These are phyloP conservation scores for Podila epigama DNA, from an alignment of 192 early-diverging fungal genomes.

Conservation along the genomic window DNA sequence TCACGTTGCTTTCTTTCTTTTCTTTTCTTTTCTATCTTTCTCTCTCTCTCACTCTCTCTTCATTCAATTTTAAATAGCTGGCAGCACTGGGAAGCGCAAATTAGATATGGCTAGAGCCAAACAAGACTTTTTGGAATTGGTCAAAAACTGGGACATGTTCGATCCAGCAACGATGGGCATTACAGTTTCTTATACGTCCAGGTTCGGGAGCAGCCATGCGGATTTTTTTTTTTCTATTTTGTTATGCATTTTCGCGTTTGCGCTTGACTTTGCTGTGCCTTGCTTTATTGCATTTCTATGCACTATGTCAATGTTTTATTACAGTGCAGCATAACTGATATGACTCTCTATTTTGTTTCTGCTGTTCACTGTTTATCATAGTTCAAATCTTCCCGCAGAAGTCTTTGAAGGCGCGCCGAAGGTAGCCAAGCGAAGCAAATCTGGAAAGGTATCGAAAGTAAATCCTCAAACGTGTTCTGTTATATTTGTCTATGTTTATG, in stretches of 20 bases:
- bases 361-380: not conserved
- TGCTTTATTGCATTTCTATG: not conserved
- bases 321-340: too few species aligned
- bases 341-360: not conserved
- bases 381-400: conserved; percentile 46
- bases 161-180: conserved; percentile 75
- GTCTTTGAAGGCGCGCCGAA: conserved; percentile 48
- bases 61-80: conserved; percentile 32
- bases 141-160: conserved; percentile 83
- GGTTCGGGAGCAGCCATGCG: conserved; percentile 36
- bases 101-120: conserved; percentile 85
- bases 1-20: conserved; percentile 5
- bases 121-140: conserved; percentile 82
- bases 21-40: not conserved
- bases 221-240: too few species aligned
- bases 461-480: not conserved
- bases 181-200: conserved; percentile 63
- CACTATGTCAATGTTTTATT: not conserved
- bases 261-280: not conserved
- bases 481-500: not conserved
- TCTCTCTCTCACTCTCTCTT: conserved; percentile 36
- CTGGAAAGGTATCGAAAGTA: conserved; percentile 40
- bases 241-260: too few species aligned
- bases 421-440: conserved; percentile 43
- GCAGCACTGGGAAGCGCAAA: conserved; percentile 59